Conservation (phyloP, 106 monocot species). For the Platanthera zijinensis region DNA sequence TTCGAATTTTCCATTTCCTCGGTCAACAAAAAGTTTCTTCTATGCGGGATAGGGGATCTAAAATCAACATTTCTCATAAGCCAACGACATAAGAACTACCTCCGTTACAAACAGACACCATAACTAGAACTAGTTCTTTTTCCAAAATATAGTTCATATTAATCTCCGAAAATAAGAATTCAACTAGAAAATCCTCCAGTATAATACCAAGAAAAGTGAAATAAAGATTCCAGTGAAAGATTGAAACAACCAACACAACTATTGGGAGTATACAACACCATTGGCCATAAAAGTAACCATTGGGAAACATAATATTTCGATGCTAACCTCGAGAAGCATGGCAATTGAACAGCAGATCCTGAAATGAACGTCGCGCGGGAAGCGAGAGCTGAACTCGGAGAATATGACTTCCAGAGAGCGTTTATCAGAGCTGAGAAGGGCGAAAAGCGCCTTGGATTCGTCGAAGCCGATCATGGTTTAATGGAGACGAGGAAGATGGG, state of each 20-base stretch:
- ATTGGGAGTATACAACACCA: background rate
- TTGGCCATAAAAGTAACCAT: background rate
- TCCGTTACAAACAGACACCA: background rate
- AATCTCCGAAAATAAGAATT: background rate
- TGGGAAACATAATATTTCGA: background rate
- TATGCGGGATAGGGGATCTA: background rate
- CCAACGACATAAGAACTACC: background rate
- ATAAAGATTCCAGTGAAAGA: background rate
- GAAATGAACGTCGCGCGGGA: constrained; percentile 34
- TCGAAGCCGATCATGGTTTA: constrained; percentile 27
- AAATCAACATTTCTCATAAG: background rate
- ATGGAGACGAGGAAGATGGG: background rate
- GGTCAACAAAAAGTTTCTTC: background rate
- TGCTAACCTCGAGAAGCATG: constrained; percentile 32
- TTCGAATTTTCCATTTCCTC: background rate
- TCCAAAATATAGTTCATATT: background rate
- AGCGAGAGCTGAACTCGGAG: constrained; percentile 36
- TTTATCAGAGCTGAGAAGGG: constrained; percentile 24
- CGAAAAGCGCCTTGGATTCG: constrained; percentile 27
- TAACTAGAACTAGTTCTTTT: background rate
- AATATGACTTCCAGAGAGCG: constrained; percentile 35
- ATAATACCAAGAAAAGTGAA: background rate
- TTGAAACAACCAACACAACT: constrained; percentile 1
- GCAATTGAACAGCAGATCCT: constrained; percentile 31
- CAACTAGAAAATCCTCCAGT: background rate